Evolutionary conservation across 495 filamentous ascomycete genomes (phyloP), one percentile per base, ranked within the genome.

Genomic region (Xylaria flabelliformis): DNA sequence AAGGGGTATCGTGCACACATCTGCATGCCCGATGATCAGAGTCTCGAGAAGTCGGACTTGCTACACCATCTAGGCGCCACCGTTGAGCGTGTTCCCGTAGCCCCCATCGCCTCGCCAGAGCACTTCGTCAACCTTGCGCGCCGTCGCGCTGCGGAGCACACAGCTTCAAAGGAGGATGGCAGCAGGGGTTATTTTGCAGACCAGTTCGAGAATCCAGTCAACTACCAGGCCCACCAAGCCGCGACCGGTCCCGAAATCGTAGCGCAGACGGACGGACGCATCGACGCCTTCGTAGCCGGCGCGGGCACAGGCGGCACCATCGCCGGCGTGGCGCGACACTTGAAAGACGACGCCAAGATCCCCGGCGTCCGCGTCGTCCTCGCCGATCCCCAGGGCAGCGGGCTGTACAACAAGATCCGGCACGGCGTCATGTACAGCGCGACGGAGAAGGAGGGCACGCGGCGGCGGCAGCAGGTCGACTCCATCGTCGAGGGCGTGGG

Each of bases 121-220:
- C 97, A 98, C 80, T 99, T 97, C 79, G 96, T 99, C 76, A 99
- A 99, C 82, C 85, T 92, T 1, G 97, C 96, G 9, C 90, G 94
- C n/a, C 83, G 83, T 29, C 89, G 93, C 53, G 94, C 96, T 0
- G 78, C 79, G 50, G 87, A 91, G 59, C 96, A 97, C 77, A 86
- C 90, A 0, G 76, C 78, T 0, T 79, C 77, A 7, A 68, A 73
- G 10, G 82, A 83, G 21, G 83, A 83, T 65, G 76, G 72, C 12
- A 84, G 83, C 78, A 79, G 82, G 26, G 96, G 96, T 17, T 96
- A 95, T 81, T 99, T 99, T 81, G 94, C 94, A 0, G 92, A 99
- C 79, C 96, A 99, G 78, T 99, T 99, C 81, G 96, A 99, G 81
- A 95, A 91, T 65, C 82, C 86, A 56, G 91, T 92, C 12, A 99